Conservation (phyloP, 306 rosid genomes). For the Comarum palustre region DNA sequence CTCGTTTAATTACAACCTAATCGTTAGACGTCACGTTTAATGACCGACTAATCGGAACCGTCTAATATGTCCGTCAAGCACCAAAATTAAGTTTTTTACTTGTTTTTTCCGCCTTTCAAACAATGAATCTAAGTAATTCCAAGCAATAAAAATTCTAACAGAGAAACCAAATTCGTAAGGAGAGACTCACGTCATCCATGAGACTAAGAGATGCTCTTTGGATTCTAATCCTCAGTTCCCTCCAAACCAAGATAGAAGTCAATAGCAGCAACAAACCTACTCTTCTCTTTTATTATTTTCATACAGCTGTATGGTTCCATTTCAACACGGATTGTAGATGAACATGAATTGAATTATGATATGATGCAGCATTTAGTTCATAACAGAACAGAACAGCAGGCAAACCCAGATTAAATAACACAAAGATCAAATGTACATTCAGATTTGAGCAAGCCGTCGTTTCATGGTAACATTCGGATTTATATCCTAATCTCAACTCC, state of each 20-base stretch:
- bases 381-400: background rate
- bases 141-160: no score
- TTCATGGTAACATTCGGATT: background rate
- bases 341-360: background rate
- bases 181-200: slow-evolving; percentile 4
- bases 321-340: background rate
- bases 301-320: background rate
- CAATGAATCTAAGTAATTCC: no score
- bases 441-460: background rate
- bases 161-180: no score
- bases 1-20: no score
- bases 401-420: background rate
- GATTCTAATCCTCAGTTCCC: background rate
- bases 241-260: background rate
- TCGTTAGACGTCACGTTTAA: no score
- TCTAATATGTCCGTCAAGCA: no score
- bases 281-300: background rate
- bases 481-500: background rate
- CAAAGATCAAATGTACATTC: background rate
- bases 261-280: background rate
- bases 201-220: background rate
- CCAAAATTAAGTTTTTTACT: no score
- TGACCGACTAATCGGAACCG: no score
- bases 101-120: no score
- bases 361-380: background rate